These are phyloP conservation scores for Myochromella boudieri DNA, from an alignment of 768 basidiomycete genomes.

Conservation along the genomic window DNA sequence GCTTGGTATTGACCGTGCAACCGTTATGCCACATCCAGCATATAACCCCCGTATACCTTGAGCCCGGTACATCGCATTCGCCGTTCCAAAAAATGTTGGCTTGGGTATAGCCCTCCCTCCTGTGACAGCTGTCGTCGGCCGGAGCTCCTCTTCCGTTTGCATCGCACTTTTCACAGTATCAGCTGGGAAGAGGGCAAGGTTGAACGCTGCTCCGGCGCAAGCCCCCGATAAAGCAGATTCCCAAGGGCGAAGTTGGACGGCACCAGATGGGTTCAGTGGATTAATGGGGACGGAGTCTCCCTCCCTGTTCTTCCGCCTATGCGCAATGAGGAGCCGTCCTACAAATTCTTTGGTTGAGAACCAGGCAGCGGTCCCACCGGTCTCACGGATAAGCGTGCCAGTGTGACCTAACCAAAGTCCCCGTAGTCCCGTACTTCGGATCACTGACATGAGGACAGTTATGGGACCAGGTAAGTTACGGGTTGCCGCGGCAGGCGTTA, in stretches of 20 bases:
- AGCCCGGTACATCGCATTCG: constrained; percentile 66
- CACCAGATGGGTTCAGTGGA: constrained; percentile 30
- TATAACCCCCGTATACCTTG: constrained; percentile 81
- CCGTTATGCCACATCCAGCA: constrained; percentile 87
- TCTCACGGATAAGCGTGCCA: constrained; percentile 90
- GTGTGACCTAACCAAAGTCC: constrained; percentile 98
- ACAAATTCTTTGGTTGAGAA: constrained; percentile 86
- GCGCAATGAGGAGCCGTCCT: constrained; percentile 56
- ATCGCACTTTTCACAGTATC: constrained; percentile 94
- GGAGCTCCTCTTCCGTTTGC: constrained; percentile 90
- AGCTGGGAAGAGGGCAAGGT: constrained; percentile 89
- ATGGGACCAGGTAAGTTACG: constrained; percentile 68
- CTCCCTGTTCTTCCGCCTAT: constrained; percentile 31
- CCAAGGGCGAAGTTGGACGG: constrained; percentile 59
- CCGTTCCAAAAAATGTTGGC: constrained; percentile 56
- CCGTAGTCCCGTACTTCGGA: constrained; percentile 67
- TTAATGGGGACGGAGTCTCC: constrained; percentile 11
- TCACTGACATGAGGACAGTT: constrained; percentile 58
- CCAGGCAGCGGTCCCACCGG: constrained; percentile 90
- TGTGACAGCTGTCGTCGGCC: constrained; percentile 33
- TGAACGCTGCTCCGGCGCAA: constrained; percentile 82
- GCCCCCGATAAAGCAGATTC: constrained; percentile 89
- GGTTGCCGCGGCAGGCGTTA: constrained; percentile 18
- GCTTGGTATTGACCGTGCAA: constrained; percentile 78
- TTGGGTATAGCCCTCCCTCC: constrained; percentile 23